Percentiles rank a stretch among this genome's conserved stretches.
phyloP scores from a whole-genome alignment of 2,329 filamentous ascomycete species.

The Penicillium hesseltinei region DNA sequence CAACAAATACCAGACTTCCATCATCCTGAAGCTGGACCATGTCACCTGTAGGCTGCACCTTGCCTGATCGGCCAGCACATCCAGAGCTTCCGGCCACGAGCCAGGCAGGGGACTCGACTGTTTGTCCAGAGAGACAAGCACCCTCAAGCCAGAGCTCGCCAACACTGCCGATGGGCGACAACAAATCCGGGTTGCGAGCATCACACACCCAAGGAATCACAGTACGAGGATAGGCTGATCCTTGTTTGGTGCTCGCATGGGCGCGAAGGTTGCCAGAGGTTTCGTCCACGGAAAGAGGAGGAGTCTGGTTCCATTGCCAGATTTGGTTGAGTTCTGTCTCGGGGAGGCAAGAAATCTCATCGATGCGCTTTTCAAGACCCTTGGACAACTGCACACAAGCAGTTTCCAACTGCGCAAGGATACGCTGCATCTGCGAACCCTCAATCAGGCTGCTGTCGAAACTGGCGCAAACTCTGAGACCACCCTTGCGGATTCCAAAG shows the following conservation, averaged over 20 bases:
- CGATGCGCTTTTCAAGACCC: constrained; percentile 25
- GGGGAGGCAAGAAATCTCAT: constrained; percentile 41
- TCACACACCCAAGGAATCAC: constrained; percentile 32
- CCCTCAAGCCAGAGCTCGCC: constrained; percentile 46
- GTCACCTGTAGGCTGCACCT: constrained; percentile 33
- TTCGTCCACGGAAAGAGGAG: constrained; percentile 37
- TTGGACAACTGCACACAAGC: constrained; percentile 29
- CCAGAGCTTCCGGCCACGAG: constrained; percentile 34
- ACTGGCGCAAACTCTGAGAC: constrained; percentile 46
- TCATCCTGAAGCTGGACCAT: constrained; percentile 32
- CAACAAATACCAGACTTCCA: constrained; percentile 32
- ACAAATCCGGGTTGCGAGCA: constrained; percentile 31
- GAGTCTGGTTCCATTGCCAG: constrained; percentile 43
- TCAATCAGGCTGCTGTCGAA: constrained; percentile 43
- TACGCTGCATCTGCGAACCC: constrained; percentile 37
- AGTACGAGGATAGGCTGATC: constrained; percentile 36
- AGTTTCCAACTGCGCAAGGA: constrained; percentile 38
- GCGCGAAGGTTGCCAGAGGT: constrained; percentile 25
- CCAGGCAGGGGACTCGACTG: constrained; percentile 27
- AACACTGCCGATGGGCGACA: constrained; percentile 44
- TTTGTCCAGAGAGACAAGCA: constrained; percentile 27
- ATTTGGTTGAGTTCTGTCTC: constrained; percentile 42
- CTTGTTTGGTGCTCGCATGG: constrained; percentile 19
- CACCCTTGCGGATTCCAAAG: constrained; percentile 44
- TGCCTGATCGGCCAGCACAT: constrained; percentile 31